Evolutionary conservation across 768 basidiomycete species (phyloP).

Genomic region (Hypsizygus marmoreus): DNA sequence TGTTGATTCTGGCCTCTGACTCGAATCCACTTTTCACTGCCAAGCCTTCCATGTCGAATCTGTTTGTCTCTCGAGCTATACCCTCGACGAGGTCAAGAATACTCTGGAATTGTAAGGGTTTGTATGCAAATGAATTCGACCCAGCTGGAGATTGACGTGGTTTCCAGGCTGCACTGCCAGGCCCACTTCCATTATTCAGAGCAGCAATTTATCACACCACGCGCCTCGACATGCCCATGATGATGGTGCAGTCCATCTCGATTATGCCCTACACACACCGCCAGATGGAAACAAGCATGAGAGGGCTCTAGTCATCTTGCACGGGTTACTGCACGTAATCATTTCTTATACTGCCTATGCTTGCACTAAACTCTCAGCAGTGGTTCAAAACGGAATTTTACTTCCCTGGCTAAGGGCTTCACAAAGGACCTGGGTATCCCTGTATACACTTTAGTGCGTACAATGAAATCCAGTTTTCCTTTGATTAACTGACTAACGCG

Average conservation of each 20-base stretch:
- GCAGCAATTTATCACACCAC: background rate
- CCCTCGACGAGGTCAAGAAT: too few species aligned
- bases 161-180: too few species aligned
- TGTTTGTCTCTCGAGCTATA: too few species aligned
- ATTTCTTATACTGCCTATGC: background rate
- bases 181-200: too few species aligned
- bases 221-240: background rate
- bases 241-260: constrained; percentile 15
- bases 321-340: constrained; percentile 56
- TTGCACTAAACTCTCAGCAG: constrained; percentile 34
- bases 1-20: too few species aligned
- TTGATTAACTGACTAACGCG: background rate
- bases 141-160: too few species aligned
- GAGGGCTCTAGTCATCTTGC: constrained; percentile 53
- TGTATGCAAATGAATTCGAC: too few species aligned
- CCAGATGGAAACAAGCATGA: constrained; percentile 28
- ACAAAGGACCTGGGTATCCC: constrained; percentile 57
- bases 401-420: constrained; percentile 73
- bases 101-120: too few species aligned
- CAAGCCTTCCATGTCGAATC: too few species aligned
- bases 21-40: too few species aligned
- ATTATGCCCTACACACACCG: constrained; percentile 18
- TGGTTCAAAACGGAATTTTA: constrained; percentile 86
- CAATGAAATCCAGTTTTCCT: too few species aligned
- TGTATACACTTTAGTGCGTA: constrained; percentile 61